Conservation (phyloP, 2,329 filamentous ascomycete species). For the Alternaria angustiovoidea region DNA sequence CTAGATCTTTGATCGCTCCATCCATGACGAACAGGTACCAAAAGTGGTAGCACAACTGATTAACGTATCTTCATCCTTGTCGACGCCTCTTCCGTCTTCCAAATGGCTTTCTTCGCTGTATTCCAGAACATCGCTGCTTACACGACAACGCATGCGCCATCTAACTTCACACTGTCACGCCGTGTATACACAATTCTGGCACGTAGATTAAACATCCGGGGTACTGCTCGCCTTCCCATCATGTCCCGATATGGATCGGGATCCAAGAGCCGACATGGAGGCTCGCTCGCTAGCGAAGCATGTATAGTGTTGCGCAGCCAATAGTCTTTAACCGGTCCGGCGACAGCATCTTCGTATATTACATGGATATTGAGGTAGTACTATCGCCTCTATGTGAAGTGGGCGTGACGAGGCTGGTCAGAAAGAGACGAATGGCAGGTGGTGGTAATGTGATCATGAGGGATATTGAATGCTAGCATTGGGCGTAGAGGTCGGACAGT, state of each 20-base stretch:
- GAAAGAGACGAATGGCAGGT: slow-evolving; percentile 9
- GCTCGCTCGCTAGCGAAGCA: slow-evolving; percentile 20
- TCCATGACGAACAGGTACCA: neutral
- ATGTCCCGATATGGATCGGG: slow-evolving; percentile 27
- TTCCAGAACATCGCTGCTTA: neutral
- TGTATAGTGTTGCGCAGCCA: slow-evolving; percentile 29
- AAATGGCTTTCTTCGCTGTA: neutral
- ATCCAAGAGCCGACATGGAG: slow-evolving; percentile 35
- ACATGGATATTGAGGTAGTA: slow-evolving; percentile 32
- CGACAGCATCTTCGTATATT: slow-evolving; percentile 28
- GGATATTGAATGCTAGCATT: slow-evolving; percentile 16
- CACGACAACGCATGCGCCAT: slow-evolving; percentile 1
- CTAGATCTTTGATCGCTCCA: neutral
- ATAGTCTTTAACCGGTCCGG: slow-evolving; percentile 34
- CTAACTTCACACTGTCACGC: slow-evolving; percentile 20
- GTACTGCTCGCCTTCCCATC: slow-evolving; percentile 25
- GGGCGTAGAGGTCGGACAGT: neutral
- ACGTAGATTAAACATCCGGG: slow-evolving; percentile 34
- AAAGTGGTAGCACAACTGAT: neutral
- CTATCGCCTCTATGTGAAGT: slow-evolving; percentile 33
- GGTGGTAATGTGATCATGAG: slow-evolving; percentile 18
- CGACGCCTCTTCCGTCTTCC: neutral
- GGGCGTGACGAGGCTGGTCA: slow-evolving; percentile 12
- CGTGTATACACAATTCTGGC: slow-evolving; percentile 22
- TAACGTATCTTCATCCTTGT: neutral